These are phyloP conservation scores for Cladobotryum protrusum DNA, from an alignment of 2,329 filamentous ascomycete species.

Conservation along the genomic window DNA sequence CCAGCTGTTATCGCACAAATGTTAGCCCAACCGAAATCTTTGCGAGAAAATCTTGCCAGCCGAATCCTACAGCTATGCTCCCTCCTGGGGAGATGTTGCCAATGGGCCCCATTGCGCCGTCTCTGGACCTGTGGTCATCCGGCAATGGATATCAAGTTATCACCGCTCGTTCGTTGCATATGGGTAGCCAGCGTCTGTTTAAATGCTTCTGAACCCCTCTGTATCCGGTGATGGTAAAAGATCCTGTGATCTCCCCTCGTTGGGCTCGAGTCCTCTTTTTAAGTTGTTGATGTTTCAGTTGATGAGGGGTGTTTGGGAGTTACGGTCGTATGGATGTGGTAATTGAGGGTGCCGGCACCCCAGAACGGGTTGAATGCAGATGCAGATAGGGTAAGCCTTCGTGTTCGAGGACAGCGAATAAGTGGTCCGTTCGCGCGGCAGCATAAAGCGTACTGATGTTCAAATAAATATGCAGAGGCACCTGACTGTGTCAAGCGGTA, in stretches of 20 bases:
- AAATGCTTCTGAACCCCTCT: neutral
- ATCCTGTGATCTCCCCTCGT: neutral
- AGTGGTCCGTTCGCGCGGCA: slow-evolving; percentile 7
- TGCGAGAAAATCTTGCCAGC: neutral
- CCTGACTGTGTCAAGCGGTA: slow-evolving; percentile 14
- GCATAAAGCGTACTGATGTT: slow-evolving; percentile 8
- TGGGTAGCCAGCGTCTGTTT: slow-evolving; percentile 7
- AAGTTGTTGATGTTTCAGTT: neutral
- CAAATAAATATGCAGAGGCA: slow-evolving; percentile 13
- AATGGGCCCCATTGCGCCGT: slow-evolving; percentile 60
- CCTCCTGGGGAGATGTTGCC: slow-evolving; percentile 71
- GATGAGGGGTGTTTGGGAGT: neutral
- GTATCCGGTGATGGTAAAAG: neutral
- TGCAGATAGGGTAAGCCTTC: slow-evolving; percentile 1
- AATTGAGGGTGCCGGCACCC: slow-evolving; percentile 17
- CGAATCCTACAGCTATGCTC: slow-evolving; percentile 62
- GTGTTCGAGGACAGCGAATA: neutral
- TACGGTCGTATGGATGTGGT: slow-evolving; percentile 7
- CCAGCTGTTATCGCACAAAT: slow-evolving; percentile 52
- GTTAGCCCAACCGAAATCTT: slow-evolving; percentile 17
- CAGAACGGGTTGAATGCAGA: slow-evolving; percentile 5
- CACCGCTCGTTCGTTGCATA: slow-evolving; percentile 21
- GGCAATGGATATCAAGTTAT: slow-evolving; percentile 22
- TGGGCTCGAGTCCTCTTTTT: neutral
- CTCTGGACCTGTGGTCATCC: slow-evolving; percentile 40